A percentile compares a stretch with the other conserved stretches of the same genome.
phyloP scores from a whole-genome alignment of 2,329 filamentous ascomycete species.

The Simplicillium aogashimaense region DNA sequence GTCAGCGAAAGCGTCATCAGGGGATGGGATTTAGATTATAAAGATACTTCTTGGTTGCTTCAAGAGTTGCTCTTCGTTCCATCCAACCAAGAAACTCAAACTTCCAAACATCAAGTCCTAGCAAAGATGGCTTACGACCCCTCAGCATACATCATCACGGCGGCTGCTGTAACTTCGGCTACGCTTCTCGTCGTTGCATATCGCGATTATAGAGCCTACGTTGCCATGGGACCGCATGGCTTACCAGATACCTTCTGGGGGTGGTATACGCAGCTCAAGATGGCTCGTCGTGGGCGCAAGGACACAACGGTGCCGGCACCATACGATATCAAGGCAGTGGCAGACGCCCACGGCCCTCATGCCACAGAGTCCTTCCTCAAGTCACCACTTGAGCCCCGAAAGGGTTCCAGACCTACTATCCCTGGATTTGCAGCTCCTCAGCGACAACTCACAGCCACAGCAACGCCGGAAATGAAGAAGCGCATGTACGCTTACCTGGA shows the following conservation, averaged over 20 bases:
- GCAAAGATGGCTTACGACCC: no score
- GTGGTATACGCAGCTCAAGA: conserved; percentile 19
- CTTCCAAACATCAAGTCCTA: no score
- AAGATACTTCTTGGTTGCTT: no score
- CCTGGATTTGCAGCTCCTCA: conserved; percentile 26
- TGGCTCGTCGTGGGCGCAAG: conserved; percentile 10
- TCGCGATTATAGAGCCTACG: conserved; percentile 24
- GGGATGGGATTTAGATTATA: no score
- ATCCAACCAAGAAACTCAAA: no score
- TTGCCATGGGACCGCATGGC: conserved; percentile 31
- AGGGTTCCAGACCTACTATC: conserved; percentile 18
- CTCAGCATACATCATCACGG: background rate
- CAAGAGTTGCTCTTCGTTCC: no score
- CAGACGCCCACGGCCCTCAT: conserved; percentile 8
- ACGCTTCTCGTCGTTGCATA: conserved; percentile 4
- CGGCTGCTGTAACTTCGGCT: background rate
- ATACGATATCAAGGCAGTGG: conserved; percentile 12
- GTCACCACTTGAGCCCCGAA: conserved; percentile 4
- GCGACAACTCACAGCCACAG: conserved; percentile 19
- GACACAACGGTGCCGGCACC: conserved; percentile 13
- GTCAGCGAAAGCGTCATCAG: no score
- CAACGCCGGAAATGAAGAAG: conserved; percentile 11
- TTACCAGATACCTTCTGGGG: conserved; percentile 28
- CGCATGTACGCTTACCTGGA: conserved; percentile 13
- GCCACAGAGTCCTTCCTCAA: conserved; percentile 7